Evolutionary conservation across 768 basidiomycete species (phyloP), one percentile per base, ranked within the genome.

Genomic region (Favolaschia claudopus): DNA sequence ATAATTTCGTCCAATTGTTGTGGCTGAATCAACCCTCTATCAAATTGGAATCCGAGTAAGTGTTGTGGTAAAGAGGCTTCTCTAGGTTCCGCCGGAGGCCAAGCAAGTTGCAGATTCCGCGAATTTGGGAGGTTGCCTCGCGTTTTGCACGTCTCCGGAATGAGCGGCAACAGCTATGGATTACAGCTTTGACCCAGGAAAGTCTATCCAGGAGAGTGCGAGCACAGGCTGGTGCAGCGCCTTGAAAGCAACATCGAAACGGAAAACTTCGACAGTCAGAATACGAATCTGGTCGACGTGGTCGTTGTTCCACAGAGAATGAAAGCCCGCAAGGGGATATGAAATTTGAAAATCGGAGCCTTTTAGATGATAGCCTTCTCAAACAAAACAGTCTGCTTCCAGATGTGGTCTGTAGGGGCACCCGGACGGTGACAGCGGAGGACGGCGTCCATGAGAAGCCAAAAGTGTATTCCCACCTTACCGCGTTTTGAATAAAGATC

Each of bases 201-300:
- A 63, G 58, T 51, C 54, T 59, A 55, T 58, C 43, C 56, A 49
- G 52, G 48, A 36, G 43, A 38, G n/a, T 25, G 27, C 22, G 49
- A 63, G 40, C 62, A 59, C 55, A 49, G 55, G 43, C 57, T 59
- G n/a, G 55, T 55, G 51, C 61, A 62, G 55, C 42, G 62, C 62
- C 34, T 55, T 59, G 49, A 15, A 52, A 53, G n/a, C n/a, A n/a
- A 19, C 25, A 43, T 24, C 38, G 52, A 51, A 40, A 52, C 62
- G 58, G 56, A 63, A 60, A 47, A 19, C 49, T 52, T 56, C 56
- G 44, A 63, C 51, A 38, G 29, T 14, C 36, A 56, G 57, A 46
- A 52, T 24, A 43, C 20, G 40, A 43, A 32, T 57, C 42, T 43
- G 44, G 33, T 17, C 42, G n/a, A 53, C 40, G 46, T 49, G 47